A percentile compares a stretch with the other conserved stretches of the same genome.
These are phyloP conservation scores for Solanum medicagineum DNA, from an alignment of 257 asterid genomes.

Conservation along the genomic window DNA sequence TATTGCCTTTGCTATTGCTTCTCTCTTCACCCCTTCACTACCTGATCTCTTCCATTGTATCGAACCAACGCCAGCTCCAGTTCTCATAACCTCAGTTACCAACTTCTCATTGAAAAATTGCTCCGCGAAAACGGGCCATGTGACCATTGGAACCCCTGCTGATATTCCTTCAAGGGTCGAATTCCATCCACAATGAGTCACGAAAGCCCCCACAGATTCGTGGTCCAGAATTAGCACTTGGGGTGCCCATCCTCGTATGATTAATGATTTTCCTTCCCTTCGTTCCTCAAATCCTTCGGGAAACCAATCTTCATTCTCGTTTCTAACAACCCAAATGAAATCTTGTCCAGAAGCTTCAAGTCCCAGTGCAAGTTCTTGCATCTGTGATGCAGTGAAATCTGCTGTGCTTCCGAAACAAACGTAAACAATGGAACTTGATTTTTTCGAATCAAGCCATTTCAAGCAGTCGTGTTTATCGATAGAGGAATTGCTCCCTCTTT, in stretches of 20 bases:
- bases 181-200: constrained; percentile 59
- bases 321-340: constrained; percentile 66
- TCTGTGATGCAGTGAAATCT: constrained; percentile 23
- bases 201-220: constrained; percentile 28
- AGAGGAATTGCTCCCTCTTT: constrained; percentile 29
- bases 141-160: constrained; percentile 37
- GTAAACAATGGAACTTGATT: constrained; percentile 45
- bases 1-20: constrained; percentile 24
- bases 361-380: constrained; percentile 56
- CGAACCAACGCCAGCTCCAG: constrained; percentile 27
- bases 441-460: constrained; percentile 51
- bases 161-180: constrained; percentile 32
- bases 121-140: constrained; percentile 36
- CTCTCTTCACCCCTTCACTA: constrained; percentile 25
- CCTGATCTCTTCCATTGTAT: constrained; percentile 12
- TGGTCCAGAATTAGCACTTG: constrained; percentile 40
- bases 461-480: constrained; percentile 41
- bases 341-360: constrained; percentile 42
- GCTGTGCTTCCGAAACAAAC: constrained; percentile 51
- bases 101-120: constrained; percentile 7
- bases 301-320: constrained; percentile 25
- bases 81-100: constrained; percentile 17
- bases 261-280: constrained; percentile 28
- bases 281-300: constrained; percentile 56
- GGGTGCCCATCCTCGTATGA: constrained; percentile 74